Percentiles rank a stretch among this genome's conserved stretches.
These are phyloP conservation scores for Candida sp. DNA, from an alignment of 1,139 yeast species.

Conservation along the genomic window DNA sequence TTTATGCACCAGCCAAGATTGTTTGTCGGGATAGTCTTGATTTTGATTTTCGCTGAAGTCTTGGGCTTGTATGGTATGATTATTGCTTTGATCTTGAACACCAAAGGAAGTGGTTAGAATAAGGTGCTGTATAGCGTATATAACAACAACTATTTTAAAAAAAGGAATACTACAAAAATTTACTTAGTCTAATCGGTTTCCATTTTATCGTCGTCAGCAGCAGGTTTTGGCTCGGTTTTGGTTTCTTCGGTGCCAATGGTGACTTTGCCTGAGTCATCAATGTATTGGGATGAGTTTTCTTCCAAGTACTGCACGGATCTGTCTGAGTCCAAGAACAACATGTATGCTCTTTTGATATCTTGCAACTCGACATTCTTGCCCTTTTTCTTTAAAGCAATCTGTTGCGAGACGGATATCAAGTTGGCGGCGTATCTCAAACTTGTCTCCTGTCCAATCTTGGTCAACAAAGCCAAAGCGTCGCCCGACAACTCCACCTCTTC, in stretches of 20 bases:
- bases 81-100: constrained; percentile 87
- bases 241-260: constrained; percentile 39
- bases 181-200: constrained; percentile 39
- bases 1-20: constrained; percentile 96
- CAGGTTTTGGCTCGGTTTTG: constrained; percentile 14
- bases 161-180: neutral
- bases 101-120: constrained; percentile 71
- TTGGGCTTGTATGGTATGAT: constrained; percentile 97
- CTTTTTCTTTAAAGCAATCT: constrained; percentile 84
- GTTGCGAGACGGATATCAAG: constrained; percentile 87
- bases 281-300: constrained; percentile 68
- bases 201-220: constrained; percentile 45
- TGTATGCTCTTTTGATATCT: constrained; percentile 88
- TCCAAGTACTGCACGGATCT: constrained; percentile 85
- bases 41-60: constrained; percentile 98
- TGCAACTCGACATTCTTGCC: constrained; percentile 70
- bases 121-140: neutral
- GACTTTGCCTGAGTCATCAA: constrained; percentile 74
- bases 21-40: constrained; percentile 96
- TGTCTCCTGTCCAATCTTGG: constrained; percentile 93
- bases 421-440: constrained; percentile 93
- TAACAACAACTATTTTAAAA: neutral
- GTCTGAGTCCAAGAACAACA: constrained; percentile 84
- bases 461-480: constrained; percentile 88
- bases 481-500: constrained; percentile 88